Percentiles rank a stretch among this genome's conserved stretches.
These are phyloP conservation scores for Flaveria brownii DNA, from an alignment of 129 eudicot genomes.

Conservation along the genomic window DNA sequence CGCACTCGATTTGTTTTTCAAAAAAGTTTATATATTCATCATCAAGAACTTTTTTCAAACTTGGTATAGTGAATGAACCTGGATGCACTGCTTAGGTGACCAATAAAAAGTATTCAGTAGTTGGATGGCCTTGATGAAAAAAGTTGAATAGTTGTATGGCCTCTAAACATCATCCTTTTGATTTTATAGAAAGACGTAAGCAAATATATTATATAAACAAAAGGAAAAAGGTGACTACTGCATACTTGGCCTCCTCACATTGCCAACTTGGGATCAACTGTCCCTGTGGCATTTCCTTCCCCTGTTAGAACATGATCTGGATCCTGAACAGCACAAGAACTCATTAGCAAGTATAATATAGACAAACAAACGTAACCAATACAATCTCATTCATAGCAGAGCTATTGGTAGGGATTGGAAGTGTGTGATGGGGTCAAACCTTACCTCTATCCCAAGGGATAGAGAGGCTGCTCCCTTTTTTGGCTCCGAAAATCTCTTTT, in stretches of 20 bases:
- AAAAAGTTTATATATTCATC: background rate
- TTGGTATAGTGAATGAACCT: background rate
- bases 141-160: background rate
- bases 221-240: background rate
- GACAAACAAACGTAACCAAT: background rate
- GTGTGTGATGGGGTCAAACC: no score
- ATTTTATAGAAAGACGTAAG: background rate
- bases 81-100: background rate
- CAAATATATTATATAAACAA: background rate
- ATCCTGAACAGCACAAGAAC: conserved; percentile 50
- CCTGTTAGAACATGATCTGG: conserved; percentile 78
- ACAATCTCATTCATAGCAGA: no score
- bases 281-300: conserved; percentile 85
- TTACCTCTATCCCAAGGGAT: no score
- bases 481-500: no score
- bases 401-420: no score
- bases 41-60: background rate
- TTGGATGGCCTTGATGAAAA: background rate
- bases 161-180: background rate
- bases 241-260: conserved; percentile 48
- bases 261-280: conserved; percentile 72
- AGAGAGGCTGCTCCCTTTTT: no score
- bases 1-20: no score
- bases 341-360: background rate
- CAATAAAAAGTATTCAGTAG: background rate